A percentile compares a stretch with the other conserved stretches of the same genome.
These are phyloP conservation scores for Ustilago curta DNA, from an alignment of 1,284 basidiomycete genomes.

Conservation along the genomic window DNA sequence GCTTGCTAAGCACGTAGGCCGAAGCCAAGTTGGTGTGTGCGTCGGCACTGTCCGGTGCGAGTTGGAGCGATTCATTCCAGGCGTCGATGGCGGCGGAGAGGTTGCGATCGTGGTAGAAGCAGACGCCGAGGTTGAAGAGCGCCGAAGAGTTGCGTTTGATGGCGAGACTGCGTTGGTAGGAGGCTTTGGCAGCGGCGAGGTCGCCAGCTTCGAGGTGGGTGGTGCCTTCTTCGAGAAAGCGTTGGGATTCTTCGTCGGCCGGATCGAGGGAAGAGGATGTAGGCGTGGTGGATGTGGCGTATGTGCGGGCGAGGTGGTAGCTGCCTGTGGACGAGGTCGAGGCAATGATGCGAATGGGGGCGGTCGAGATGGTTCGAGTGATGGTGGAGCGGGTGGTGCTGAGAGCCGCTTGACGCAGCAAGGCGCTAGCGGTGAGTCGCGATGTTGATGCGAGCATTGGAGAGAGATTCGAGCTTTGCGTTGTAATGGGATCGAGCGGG, in stretches of 20 bases:
- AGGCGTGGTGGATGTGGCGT: slow-evolving; percentile 83
- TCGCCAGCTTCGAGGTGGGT: slow-evolving; percentile 89
- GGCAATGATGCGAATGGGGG: background rate
- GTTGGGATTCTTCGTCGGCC: slow-evolving; percentile 82
- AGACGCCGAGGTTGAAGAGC: slow-evolving; percentile 88
- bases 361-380: slow-evolving; percentile 4
- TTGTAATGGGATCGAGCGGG: background rate
- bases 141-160: slow-evolving; percentile 85
- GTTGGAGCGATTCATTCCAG: slow-evolving; percentile 68
- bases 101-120: slow-evolving; percentile 85
- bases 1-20: slow-evolving; percentile 88
- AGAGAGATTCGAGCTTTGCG: background rate
- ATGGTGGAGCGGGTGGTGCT: background rate
- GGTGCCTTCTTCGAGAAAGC: slow-evolving; percentile 87
- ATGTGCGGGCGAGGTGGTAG: slow-evolving; percentile 63
- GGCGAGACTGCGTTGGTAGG: slow-evolving; percentile 83
- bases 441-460: slow-evolving; percentile 38
- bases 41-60: slow-evolving; percentile 87
- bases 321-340: background rate
- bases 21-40: slow-evolving; percentile 94
- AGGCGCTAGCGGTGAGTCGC: slow-evolving; percentile 4
- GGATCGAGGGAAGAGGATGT: slow-evolving; percentile 85
- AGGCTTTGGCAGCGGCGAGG: slow-evolving; percentile 79
- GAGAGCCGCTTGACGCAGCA: slow-evolving; percentile 5
- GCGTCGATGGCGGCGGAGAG: slow-evolving; percentile 56